Conservation (phyloP, 1,284 basidiomycete species). For the Puccinia hordei region DNA sequence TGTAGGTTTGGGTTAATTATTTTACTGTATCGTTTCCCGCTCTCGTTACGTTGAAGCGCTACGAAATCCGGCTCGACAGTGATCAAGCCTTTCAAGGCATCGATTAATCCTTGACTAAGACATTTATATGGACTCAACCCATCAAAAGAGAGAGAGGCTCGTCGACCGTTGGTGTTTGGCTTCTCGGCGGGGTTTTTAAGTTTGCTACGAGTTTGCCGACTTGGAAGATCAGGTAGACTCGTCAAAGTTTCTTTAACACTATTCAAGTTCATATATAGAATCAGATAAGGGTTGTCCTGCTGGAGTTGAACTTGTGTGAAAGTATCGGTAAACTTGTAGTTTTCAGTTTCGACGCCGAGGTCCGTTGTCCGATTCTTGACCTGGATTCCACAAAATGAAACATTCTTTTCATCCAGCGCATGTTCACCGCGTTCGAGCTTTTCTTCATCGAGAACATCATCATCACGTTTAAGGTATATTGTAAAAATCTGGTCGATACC, state of each 20-base stretch:
- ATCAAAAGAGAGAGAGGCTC: not conserved
- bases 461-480: not conserved
- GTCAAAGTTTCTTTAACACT: not conserved
- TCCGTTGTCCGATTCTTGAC: not conserved
- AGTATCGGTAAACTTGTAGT: not conserved
- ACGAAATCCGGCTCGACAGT: not conserved
- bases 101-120: not conserved
- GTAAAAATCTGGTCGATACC: not conserved
- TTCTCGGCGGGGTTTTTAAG: not conserved
- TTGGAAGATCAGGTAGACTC: not conserved
- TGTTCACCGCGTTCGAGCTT: not conserved
- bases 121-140: not conserved
- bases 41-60: not conserved
- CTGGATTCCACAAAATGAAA: not conserved
- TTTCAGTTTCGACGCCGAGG: too few relatives aligned
- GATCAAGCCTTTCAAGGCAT: conserved; percentile 2
- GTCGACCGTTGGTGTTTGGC: not conserved
- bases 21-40: not conserved
- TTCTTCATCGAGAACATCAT: not conserved
- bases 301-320: not conserved
- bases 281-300: not conserved
- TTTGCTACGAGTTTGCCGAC: not conserved
- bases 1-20: not conserved
- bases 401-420: not conserved
- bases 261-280: not conserved